Percentiles rank a stretch among this genome's conserved stretches.
Evolutionary conservation across 164 flowering plant genomes (phyloP).

Genomic region (Macadamia tetraphylla): DNA sequence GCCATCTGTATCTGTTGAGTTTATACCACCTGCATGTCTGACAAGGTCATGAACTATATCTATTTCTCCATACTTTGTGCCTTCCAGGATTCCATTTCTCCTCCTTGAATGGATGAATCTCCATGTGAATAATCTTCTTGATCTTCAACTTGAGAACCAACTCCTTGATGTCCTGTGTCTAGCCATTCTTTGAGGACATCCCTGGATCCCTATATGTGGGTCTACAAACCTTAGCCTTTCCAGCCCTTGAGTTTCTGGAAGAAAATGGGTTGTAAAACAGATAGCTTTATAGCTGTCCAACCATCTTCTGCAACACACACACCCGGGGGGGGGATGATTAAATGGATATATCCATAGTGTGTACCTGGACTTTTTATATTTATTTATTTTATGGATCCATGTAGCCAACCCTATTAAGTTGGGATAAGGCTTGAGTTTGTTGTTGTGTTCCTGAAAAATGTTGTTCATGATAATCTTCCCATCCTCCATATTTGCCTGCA

Average conservation of each 20-base stretch:
- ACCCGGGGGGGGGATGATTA: background rate
- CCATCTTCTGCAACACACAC: background rate
- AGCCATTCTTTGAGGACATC: conserved; percentile 25
- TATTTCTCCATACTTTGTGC: conserved; percentile 13
- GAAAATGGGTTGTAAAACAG: conserved; percentile 7
- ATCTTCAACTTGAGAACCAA: conserved; percentile 9
- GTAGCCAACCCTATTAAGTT: no score
- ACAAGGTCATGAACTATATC: conserved; percentile 7
- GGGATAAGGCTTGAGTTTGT: no score
- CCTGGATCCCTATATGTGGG: conserved; percentile 25
- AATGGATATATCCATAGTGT: background rate
- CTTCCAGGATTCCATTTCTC: conserved; percentile 8
- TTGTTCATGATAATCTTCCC: conserved; percentile 60
- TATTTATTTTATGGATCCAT: no score
- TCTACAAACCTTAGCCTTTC: conserved; percentile 27
- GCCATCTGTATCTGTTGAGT: conserved; percentile 21
- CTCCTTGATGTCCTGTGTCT: conserved; percentile 21
- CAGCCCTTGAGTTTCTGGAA: conserved; percentile 48
- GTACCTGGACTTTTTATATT: conserved; percentile 29
- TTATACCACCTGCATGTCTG: conserved; percentile 14
- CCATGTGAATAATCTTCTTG: conserved; percentile 18
- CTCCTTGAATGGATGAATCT: conserved; percentile 17
- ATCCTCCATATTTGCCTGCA: conserved; percentile 48
- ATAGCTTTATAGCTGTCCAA: conserved; percentile 4
- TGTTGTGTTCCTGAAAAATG: conserved; percentile 43